Evolutionary conservation across 2,329 filamentous ascomycete genomes (phyloP), one percentile per base, ranked within the genome.

Genomic region (Beauveria rudraprayagi): DNA sequence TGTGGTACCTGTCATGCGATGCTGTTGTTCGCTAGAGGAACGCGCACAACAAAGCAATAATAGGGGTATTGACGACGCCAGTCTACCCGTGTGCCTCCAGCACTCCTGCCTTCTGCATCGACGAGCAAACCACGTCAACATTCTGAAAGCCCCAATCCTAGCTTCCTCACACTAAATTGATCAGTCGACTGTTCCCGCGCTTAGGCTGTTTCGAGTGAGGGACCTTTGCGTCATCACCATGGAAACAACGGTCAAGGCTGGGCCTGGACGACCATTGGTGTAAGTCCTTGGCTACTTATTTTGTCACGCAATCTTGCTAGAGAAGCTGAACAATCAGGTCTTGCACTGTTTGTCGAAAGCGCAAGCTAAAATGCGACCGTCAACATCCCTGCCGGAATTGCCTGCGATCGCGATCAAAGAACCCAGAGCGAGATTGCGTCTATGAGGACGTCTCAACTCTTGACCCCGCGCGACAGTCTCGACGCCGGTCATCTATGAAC

Each of bases 311-410:
- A 4, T 16, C 11, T 26, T 22, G 16, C 37, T 43, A 14, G 43
- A 10, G 5, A 7, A 14, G 16, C 4, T 9, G 19, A 11, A 22
- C 37, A 2, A 16, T 17, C n/a, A 76, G 76, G 5, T 74, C 76
- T 1, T 79, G 77, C 61, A 68, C 70, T 9, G 69, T 75, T 5
- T 79, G 77, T 60, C 69, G 77, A 8, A 70, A 68, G 24, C 75
- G 77, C 57, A 79, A 79, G 63, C 71, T 78, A 16, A 70, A 72
- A 19, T 79, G 77, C 59, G 72, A 78, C 60, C 70, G 74, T 28
- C 69, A 73, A 19, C 65, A 64, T 2, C 77, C 77, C 0, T 79
- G 77, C 62, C 70, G 68, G 61, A 77, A 77, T 61, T 79, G 77
- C 57, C 26, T 56, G 26, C 40, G 40, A 4, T 61, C 73, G 7